Conservation (phyloP, 2,329 filamentous ascomycete genomes). For the Coniosporium tulheliwenetii region DNA sequence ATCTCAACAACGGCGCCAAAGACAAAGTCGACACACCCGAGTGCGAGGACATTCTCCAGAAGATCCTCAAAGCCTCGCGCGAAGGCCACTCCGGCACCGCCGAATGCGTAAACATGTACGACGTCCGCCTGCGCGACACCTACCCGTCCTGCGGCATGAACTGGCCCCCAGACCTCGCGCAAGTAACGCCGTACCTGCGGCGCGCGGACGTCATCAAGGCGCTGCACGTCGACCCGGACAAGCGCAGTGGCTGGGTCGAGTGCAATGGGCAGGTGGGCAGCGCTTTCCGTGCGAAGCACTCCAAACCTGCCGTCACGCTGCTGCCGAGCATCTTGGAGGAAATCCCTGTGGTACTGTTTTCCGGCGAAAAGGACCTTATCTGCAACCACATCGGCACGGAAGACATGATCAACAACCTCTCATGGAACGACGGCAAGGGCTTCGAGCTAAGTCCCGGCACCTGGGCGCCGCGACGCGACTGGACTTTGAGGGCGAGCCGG, state of each 20-base stretch:
- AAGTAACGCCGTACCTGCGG: constrained; percentile 72
- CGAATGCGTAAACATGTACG: constrained; percentile 90
- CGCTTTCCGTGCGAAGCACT: constrained; percentile 55
- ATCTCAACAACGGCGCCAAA: constrained; percentile 41
- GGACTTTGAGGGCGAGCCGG: constrained; percentile 84
- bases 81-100: constrained; percentile 33
- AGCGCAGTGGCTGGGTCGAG: constrained; percentile 80
- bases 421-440: constrained; percentile 82
- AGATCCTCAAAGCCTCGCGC: constrained; percentile 50
- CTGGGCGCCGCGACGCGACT: constrained; percentile 82
- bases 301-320: constrained; percentile 55
- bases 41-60: constrained; percentile 65
- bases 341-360: constrained; percentile 74
- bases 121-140: constrained; percentile 68
- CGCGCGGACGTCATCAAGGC: constrained; percentile 63
- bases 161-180: constrained; percentile 77
- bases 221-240: constrained; percentile 67
- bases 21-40: constrained; percentile 49
- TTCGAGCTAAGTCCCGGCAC: constrained; percentile 79
- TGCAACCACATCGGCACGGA: constrained; percentile 97
- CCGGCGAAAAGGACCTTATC: constrained; percentile 83
- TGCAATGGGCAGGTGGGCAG: constrained; percentile 66
- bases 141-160: constrained; percentile 88
- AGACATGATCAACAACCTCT: constrained; percentile 72
- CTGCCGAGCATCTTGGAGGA: constrained; percentile 66